Conservation (phyloP, 129 eudicot genomes). For the Rutidosis leptorrhynchoides region DNA sequence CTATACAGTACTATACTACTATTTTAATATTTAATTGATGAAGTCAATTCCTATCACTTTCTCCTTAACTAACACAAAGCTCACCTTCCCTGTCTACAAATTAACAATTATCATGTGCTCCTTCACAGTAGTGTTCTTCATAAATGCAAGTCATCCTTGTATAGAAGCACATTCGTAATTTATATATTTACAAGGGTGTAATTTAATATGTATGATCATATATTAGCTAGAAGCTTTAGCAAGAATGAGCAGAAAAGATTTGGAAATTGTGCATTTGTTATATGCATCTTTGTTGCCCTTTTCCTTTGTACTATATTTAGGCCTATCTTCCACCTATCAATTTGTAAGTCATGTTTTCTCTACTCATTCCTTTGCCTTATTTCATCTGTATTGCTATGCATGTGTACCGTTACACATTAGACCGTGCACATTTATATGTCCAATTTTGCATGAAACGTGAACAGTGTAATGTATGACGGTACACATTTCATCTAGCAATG, state of each 20-base stretch:
- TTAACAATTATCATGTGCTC: background rate
- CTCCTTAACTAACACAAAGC: slow-evolving; percentile 7
- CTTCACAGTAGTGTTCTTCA: background rate
- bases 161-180: background rate
- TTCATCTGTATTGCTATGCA: too few species aligned
- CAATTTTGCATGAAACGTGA: too few species aligned
- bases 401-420: background rate
- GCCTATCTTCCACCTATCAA: slow-evolving; percentile 34
- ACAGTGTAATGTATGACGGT: background rate
- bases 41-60: background rate
- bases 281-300: slow-evolving; percentile 37
- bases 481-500: too few species aligned
- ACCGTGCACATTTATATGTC: too few species aligned
- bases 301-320: slow-evolving; percentile 38
- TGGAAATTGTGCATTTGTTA: slow-evolving; percentile 37
- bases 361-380: background rate
- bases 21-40: too few species aligned
- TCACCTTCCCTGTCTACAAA: slow-evolving; percentile 15
- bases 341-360: slow-evolving; percentile 32
- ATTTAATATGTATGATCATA: slow-evolving; percentile 48
- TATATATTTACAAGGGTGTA: background rate
- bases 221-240: slow-evolving; percentile 47
- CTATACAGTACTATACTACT: too few species aligned
- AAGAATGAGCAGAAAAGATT: slow-evolving; percentile 41
- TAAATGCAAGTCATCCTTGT: slow-evolving; percentile 10